phyloP scores from a whole-genome alignment of 371 early-diverging fungal genomes.

The Thermomucor indicae-seudaticae region DNA sequence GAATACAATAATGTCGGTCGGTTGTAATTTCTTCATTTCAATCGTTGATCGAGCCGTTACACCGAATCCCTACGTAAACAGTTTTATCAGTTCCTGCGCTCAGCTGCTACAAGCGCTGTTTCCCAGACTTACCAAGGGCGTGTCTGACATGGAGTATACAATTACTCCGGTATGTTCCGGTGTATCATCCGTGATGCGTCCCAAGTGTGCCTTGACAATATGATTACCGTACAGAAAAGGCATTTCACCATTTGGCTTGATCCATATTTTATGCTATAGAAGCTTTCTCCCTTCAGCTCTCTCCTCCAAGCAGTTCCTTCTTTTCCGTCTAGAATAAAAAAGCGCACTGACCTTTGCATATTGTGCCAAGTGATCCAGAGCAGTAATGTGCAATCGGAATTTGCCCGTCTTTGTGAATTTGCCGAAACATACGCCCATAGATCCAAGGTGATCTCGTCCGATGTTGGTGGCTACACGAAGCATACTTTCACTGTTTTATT shows the following conservation, averaged over 20 bases:
- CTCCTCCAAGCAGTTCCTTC: neutral
- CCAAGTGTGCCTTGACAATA: constrained; percentile 97
- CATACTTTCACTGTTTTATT: constrained; percentile 69
- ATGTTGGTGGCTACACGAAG: constrained; percentile 85
- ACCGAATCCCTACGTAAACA: constrained; percentile 85
- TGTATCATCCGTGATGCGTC: constrained; percentile 95
- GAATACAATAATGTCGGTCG: constrained; percentile 94
- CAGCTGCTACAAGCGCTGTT: neutral
- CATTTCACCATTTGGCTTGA: constrained; percentile 99
- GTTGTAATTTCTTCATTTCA: constrained; percentile 89
- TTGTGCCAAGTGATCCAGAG: constrained; percentile 89
- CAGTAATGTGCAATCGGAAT: constrained; percentile 95
- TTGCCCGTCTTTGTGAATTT: constrained; percentile 98
- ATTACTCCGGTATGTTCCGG: constrained; percentile 98
- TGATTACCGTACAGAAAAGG: constrained; percentile 99
- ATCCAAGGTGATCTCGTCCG: constrained; percentile 84
- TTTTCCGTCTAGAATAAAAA: neutral
- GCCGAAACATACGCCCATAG: constrained; percentile 96
- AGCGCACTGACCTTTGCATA: constrained; percentile 77
- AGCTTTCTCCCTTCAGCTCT: neutral
- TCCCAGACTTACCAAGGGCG: constrained; percentile 69
- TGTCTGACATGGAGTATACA: constrained; percentile 91
- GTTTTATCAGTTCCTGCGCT: neutral
- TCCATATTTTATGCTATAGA: constrained; percentile 76
- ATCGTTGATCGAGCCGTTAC: constrained; percentile 92